Conservation (phyloP, 257 asterid species). For the Mentha longifolia region DNA sequence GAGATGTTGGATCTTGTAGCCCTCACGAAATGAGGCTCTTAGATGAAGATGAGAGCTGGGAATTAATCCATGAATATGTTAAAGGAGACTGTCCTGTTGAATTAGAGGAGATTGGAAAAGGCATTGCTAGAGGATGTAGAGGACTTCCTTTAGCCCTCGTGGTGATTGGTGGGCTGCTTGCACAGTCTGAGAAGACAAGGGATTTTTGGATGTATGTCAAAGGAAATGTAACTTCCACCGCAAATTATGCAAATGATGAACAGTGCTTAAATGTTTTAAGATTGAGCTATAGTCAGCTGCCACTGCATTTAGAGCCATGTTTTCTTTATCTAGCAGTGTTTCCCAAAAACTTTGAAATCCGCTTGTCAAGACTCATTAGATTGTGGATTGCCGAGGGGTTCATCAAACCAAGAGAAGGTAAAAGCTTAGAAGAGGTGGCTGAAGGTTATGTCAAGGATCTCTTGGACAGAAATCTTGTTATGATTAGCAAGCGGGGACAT, state of each 20-base stretch:
- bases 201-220: constrained; percentile 31
- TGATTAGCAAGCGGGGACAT: background rate
- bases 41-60: constrained; percentile 30
- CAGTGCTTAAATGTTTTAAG: constrained; percentile 9
- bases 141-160: constrained; percentile 40
- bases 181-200: constrained; percentile 15
- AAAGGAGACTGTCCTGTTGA: constrained; percentile 18
- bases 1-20: background rate
- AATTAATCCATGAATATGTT: constrained; percentile 12
- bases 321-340: constrained; percentile 31
- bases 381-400: constrained; percentile 40
- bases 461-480: constrained; percentile 28
- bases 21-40: constrained; percentile 27
- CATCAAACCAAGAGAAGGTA: background rate
- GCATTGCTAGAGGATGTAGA: constrained; percentile 29
- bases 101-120: constrained; percentile 30
- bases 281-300: constrained; percentile 35
- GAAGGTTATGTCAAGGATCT: constrained; percentile 28
- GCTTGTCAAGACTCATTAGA: background rate
- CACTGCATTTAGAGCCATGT: constrained; percentile 34
- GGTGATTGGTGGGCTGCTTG: constrained; percentile 39
- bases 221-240: constrained; percentile 10
- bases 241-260: constrained; percentile 1
- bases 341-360: constrained; percentile 13
- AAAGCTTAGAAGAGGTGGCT: constrained; percentile 34